Base-by-base conservation (phyloP, 228 moss, liverwort and hornwort species). In the Sphagnum fallax region DNA sequence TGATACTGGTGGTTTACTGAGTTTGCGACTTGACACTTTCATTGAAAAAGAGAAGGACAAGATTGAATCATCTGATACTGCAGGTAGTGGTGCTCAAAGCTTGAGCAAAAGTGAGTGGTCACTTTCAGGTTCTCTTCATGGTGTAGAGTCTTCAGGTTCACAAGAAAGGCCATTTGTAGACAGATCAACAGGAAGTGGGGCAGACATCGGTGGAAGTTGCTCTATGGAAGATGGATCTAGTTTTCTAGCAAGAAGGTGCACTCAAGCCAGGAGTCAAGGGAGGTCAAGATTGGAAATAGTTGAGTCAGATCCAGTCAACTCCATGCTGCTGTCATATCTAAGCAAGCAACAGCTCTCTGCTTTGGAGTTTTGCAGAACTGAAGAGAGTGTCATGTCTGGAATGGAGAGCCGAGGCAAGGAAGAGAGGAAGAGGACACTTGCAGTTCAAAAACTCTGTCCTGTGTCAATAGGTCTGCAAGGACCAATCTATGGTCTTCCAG, bases 31-130 rank as follows among this genome's bases (percentile, higher is more conserved):
- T 52, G 70, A 67, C 14, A 67, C 67, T 2, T 78, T 67, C 52
- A 78, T 78, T 6, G 48, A 67, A 8, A 78, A 71, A 52, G 74
- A 78, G 66, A 70, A 70, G 66, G 63, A 71, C 48, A 74, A 59
- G 57, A 59, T 78, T 51, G 78, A 78, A 16, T 74, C 67, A 49
- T 55, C 53, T n/a, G 65, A 50, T 50, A 48, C 49, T 32, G 72
- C 58, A 11, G 77, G 72, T 4, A 69, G 61, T 48, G 32, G 32
- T 32, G 32, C 32, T 32, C 32, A 32, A 32, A 32, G 32, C 32
- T 72, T 60, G 52, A 51, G 67, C 51, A 51, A 7, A 49, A 73
- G 66, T 51, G 66, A 50, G 53, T 55, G 15, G 55, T 63, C 67
- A 11, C 48, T 63, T 52, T 69, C 60, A 48, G 72, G 65, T 58